Evolutionary conservation across 345 rosid genomes (phyloP), one percentile per base, ranked within the genome.

Genomic region (Bruguiera parviflora): DNA sequence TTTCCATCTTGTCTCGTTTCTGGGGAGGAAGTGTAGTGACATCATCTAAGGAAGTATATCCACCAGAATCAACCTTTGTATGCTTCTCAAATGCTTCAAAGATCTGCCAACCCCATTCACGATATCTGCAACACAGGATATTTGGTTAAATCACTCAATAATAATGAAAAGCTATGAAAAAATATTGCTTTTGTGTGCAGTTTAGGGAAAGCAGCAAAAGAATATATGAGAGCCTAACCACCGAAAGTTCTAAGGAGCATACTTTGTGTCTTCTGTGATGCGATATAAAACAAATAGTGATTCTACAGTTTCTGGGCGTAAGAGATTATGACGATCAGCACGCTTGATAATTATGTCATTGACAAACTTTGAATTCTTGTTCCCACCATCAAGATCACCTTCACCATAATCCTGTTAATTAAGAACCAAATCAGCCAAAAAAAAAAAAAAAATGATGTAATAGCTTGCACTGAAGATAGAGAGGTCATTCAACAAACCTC

Each of bases 281-380:
- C 97, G 92, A 66, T 90, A 88, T 31, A 95, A 83, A 65, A 90
- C 80, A 74, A 95, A 90, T 78, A 95, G 77, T 35, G 99, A 92
- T 84, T 95, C 99, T 65, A 95, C 98, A 52, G 96, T 95, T 80
- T 92, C 99, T 43, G 97, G 99, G 27, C 96, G 98, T 77, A 95
- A 82, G 55, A 95, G 89, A 81, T 90, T 95, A 77, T 95, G 99
- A 28, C 90, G 89, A 75, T 95, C 99, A 64, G 87, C 86, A 6
- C 55, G 89, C 73, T 92, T 92, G 73, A 95, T 92, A 68, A 95
- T 89, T 72, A 95, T 92, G 81, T 95, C 99, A 21, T 90, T 69
- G 69, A 81, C 73, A 80, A 84, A 95, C 71, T 79, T 62, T 3
- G 96, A 90, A 79, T 85, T 89, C 83, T 83, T 87, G 66, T 92